Conservation (phyloP, 2,329 filamentous ascomycete species). For the Aspergillus sp. region DNA sequence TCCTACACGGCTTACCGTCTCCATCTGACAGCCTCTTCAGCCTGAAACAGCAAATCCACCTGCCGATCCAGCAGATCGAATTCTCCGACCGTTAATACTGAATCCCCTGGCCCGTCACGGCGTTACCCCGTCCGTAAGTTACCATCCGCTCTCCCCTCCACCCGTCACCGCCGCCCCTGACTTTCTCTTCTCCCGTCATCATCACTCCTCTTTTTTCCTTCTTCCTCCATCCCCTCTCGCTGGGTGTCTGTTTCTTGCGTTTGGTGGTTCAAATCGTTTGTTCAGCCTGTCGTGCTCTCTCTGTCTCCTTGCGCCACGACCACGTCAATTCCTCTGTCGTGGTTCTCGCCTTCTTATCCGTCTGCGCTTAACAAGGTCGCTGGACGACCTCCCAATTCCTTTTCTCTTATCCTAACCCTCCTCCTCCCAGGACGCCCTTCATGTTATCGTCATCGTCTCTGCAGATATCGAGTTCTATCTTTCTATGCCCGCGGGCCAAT, state of each 20-base stretch:
- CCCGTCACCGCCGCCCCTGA: not conserved
- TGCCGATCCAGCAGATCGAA: too few relatives aligned
- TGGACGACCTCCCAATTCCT: slow-evolving; percentile 19
- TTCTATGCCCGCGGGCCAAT: slow-evolving; percentile 17
- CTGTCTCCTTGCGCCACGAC: not conserved
- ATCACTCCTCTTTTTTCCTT: slow-evolving; percentile 1
- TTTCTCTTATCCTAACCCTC: slow-evolving; percentile 4
- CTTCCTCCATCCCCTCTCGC: not conserved
- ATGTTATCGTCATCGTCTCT: slow-evolving; percentile 26
- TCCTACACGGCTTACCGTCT: too few relatives aligned
- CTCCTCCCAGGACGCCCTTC: slow-evolving; percentile 25
- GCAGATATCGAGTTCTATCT: slow-evolving; percentile 18
- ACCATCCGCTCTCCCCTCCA: not conserved
- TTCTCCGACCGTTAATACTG: too few relatives aligned
- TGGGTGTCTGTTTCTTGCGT: too few relatives aligned
- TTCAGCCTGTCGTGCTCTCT: not conserved
- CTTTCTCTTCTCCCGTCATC: not conserved
- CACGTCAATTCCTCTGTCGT: not conserved
- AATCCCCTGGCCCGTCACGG: too few relatives aligned
- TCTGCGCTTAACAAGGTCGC: slow-evolving; percentile 12
- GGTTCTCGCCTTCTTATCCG: not conserved
- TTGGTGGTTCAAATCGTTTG: too few relatives aligned
- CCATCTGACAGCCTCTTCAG: too few relatives aligned
- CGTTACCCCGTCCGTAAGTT: not conserved
- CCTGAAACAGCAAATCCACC: too few relatives aligned